Evolutionary conservation across 2,329 filamentous ascomycete genomes (phyloP).

Genomic region (Trichoderma koningii): DNA sequence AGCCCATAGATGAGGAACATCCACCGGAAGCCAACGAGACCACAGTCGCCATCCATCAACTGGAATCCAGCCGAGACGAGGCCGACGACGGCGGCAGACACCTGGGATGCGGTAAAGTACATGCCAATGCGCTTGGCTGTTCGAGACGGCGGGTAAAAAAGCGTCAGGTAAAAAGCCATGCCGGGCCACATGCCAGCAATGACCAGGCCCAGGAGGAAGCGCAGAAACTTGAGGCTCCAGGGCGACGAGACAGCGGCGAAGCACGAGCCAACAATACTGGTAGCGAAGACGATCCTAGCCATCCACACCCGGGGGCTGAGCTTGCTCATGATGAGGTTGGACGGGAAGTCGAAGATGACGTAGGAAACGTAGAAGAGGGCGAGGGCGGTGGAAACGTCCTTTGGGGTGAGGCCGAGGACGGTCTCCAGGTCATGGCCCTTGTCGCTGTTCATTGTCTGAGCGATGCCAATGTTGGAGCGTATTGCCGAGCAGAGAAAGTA

Average conservation of each 20-base stretch:
- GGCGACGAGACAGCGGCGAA: conserved; percentile 79
- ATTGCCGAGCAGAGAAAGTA: conserved; percentile 94
- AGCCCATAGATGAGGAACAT: conserved; percentile 91
- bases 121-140: conserved; percentile 86
- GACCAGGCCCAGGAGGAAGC: conserved; percentile 81
- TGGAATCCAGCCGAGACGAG: conserved; percentile 90
- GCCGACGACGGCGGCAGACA: conserved; percentile 86
- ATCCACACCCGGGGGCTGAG: conserved; percentile 88
- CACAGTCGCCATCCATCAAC: conserved; percentile 77
- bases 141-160: conserved; percentile 86
- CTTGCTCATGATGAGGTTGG: conserved; percentile 84
- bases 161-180: conserved; percentile 88
- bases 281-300: conserved; percentile 85
- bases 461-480: conserved; percentile 85
- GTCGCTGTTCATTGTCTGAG: conserved; percentile 86
- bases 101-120: conserved; percentile 86
- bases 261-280: conserved; percentile 80
- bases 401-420: conserved; percentile 67
- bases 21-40: conserved; percentile 82
- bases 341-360: conserved; percentile 85
- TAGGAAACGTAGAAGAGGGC: conserved; percentile 92
- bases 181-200: conserved; percentile 95
- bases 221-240: conserved; percentile 86
- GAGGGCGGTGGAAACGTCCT: conserved; percentile 80
- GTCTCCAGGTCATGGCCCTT: conserved; percentile 73